Percentiles rank a stretch among this genome's conserved stretches.
These are phyloP conservation scores for Populus davidiana DNA, from an alignment of 345 rosid species.

Conservation along the genomic window DNA sequence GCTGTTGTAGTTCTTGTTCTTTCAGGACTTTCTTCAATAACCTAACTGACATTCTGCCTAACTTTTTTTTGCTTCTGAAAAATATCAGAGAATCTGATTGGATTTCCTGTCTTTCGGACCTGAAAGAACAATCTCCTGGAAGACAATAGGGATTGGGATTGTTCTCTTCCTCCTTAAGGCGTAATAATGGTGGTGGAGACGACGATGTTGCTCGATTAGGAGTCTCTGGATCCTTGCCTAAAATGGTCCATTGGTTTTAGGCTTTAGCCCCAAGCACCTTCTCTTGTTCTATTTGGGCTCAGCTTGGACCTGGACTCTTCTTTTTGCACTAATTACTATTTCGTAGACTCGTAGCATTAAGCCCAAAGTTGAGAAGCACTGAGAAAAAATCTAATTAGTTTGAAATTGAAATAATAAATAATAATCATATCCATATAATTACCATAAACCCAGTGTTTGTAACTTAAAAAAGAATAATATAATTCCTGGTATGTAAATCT, in stretches of 20 bases:
- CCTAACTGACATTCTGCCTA: conserved; percentile 64
- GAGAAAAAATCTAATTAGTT: no score
- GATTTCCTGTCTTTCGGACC: background rate
- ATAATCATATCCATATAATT: no score
- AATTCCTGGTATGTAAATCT: background rate
- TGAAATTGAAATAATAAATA: background rate
- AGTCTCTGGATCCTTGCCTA: background rate
- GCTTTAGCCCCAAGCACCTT: background rate
- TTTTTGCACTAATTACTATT: background rate
- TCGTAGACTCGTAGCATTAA: background rate
- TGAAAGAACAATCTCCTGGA: no score
- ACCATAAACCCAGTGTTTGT: background rate
- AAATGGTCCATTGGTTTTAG: background rate
- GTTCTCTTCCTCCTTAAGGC: background rate
- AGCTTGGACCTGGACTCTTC: background rate
- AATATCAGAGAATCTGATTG: background rate
- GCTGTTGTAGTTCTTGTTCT: conserved; percentile 60
- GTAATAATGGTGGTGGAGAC: background rate
- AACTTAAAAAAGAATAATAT: background rate
- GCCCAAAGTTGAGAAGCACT: background rate
- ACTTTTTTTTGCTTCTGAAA: background rate
- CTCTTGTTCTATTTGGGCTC: background rate
- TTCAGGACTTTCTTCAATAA: conserved; percentile 67
- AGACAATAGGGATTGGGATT: background rate
- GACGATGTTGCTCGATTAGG: background rate